A percentile compares a stretch with the other conserved stretches of the same genome.
Conservation (phyloP, 768 basidiomycete species). For the Pisolithus microcarpus region DNA sequence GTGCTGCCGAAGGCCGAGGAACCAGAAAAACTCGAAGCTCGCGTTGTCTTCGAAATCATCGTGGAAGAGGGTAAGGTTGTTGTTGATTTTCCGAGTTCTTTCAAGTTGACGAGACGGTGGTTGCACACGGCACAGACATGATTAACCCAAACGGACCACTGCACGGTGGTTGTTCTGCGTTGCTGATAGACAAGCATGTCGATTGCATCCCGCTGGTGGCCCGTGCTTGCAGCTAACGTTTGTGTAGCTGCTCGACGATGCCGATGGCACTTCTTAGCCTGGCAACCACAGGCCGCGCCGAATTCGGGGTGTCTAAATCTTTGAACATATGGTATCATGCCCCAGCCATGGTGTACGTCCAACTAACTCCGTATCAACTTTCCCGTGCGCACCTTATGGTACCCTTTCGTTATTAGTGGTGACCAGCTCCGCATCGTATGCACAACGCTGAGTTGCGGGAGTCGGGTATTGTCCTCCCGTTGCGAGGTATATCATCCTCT, state of each 20-base stretch:
- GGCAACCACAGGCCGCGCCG: slow-evolving; percentile 20
- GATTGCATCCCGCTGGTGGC: background rate
- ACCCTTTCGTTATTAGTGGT: slow-evolving; percentile 27
- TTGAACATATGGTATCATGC: slow-evolving; percentile 50
- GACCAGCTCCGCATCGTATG: slow-evolving; percentile 46
- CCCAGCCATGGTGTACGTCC: slow-evolving; percentile 39
- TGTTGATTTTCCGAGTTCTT: background rate
- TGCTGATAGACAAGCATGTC: slow-evolving; percentile 46
- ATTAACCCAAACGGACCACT: slow-evolving; percentile 40
- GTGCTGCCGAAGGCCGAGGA: slow-evolving; percentile 39
- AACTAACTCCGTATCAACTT: background rate
- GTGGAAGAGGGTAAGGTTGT: slow-evolving; percentile 36
- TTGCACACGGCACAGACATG: slow-evolving; percentile 37
- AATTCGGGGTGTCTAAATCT: slow-evolving; percentile 42
- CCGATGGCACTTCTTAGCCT: slow-evolving; percentile 32
- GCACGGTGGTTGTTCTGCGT: slow-evolving; percentile 51
- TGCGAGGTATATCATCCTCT: slow-evolving; percentile 35
- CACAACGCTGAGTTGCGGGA: slow-evolving; percentile 44
- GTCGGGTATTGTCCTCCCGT: slow-evolving; percentile 39
- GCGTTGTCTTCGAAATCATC: slow-evolving; percentile 38
- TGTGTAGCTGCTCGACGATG: slow-evolving; percentile 22
- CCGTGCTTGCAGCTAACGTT: background rate
- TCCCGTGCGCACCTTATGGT: background rate
- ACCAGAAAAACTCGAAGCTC: slow-evolving; percentile 35
- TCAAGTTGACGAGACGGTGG: background rate